Evolutionary conservation across 2,329 filamentous ascomycete genomes (phyloP).

Genomic region (Aspergillus aculeatus): DNA sequence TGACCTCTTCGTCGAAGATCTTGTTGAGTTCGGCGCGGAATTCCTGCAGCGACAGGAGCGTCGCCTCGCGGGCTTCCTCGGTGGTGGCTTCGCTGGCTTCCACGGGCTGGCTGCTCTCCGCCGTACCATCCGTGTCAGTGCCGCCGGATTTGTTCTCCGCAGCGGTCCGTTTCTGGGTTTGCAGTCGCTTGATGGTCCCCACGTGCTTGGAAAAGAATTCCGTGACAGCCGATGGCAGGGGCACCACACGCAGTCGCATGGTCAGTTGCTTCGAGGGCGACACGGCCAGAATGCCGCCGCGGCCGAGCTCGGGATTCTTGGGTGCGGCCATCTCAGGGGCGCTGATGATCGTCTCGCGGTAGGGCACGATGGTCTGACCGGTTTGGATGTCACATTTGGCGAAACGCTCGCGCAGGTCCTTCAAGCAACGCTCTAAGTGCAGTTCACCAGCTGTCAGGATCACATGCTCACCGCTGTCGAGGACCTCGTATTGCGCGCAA

Average conservation of each 20-base stretch:
- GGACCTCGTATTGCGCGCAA: conserved; percentile 91
- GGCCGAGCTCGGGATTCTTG: conserved; percentile 78
- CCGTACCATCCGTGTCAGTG: conserved; percentile 35
- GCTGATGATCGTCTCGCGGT: conserved; percentile 84
- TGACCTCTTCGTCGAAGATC: conserved; percentile 65
- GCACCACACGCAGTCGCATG: conserved; percentile 72
- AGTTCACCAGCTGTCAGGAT: conserved; percentile 90
- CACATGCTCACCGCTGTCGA: conserved; percentile 91
- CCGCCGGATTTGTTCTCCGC: conserved; percentile 42
- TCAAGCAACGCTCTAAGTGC: conserved; percentile 89
- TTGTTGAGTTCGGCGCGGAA: conserved; percentile 70
- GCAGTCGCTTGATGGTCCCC: conserved; percentile 74
- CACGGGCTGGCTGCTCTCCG: conserved; percentile 39
- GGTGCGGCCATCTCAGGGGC: conserved; percentile 90
- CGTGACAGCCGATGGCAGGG: conserved; percentile 74
- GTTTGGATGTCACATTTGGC: conserved; percentile 93
- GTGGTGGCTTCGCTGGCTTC: conserved; percentile 49
- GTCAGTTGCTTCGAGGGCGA: conserved; percentile 86
- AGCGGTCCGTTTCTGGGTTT: conserved; percentile 64
- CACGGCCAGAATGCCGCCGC: conserved; percentile 72
- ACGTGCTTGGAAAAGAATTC: conserved; percentile 82
- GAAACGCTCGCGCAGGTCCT: conserved; percentile 88
- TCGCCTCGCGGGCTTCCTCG: conserved; percentile 58
- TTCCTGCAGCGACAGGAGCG: conserved; percentile 68
- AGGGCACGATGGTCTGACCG: conserved; percentile 91